These are phyloP conservation scores for Clohesyomyces aquaticus DNA, from an alignment of 495 filamentous ascomycete genomes.

Conservation along the genomic window DNA sequence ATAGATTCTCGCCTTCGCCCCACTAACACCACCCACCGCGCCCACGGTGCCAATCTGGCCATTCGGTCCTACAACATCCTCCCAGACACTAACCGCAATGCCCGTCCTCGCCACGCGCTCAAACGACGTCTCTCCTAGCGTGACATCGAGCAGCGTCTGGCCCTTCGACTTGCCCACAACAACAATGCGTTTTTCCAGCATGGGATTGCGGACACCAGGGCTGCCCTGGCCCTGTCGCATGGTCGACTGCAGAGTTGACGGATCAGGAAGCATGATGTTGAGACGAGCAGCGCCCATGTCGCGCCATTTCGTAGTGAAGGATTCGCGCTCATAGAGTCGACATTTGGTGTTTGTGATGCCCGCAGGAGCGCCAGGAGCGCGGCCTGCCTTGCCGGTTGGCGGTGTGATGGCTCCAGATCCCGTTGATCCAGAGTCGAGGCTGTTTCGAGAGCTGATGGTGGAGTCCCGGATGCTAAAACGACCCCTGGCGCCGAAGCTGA, in stretches of 20 bases:
- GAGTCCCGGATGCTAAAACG: slow-evolving; percentile 77
- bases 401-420: slow-evolving; percentile 62
- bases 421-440: slow-evolving; percentile 53
- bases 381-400: slow-evolving; percentile 57
- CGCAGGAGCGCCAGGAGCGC: slow-evolving; percentile 33
- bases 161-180: slow-evolving; percentile 69
- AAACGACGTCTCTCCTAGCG: slow-evolving; percentile 81
- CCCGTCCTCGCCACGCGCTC: slow-evolving; percentile 79
- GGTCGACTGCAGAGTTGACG: slow-evolving; percentile 50
- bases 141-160: slow-evolving; percentile 76
- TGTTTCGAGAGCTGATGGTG: slow-evolving; percentile 63
- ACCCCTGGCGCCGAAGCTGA: slow-evolving; percentile 60
- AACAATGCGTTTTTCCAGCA: slow-evolving; percentile 78
- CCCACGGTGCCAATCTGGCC: slow-evolving; percentile 68
- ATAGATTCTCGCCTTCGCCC: slow-evolving; percentile 73
- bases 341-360: slow-evolving; percentile 76
- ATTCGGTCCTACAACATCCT: slow-evolving; percentile 72
- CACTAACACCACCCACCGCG: slow-evolving; percentile 69
- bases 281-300: slow-evolving; percentile 85
- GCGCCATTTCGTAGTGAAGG: slow-evolving; percentile 75
- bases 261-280: slow-evolving; percentile 66
- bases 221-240: slow-evolving; percentile 43
- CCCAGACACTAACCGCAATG: slow-evolving; percentile 85
- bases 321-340: slow-evolving; percentile 78
- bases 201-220: slow-evolving; percentile 41